phyloP scores from a whole-genome alignment of 768 basidiomycete genomes.

The Dendrothele bispora region DNA sequence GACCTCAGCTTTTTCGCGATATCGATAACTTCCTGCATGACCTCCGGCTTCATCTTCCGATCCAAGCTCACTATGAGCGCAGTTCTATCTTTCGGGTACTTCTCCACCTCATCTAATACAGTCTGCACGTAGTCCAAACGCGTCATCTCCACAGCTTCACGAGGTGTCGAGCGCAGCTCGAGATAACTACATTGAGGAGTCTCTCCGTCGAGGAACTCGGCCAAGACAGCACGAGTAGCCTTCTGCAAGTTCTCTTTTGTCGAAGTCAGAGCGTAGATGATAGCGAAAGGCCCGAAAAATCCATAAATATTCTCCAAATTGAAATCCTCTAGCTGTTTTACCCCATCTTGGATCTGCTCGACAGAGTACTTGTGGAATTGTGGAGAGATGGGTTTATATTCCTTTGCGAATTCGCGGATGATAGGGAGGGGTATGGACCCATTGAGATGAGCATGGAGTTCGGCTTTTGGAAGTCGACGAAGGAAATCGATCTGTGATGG shows the following conservation, averaged over 20 bases:
- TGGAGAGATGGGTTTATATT: conserved; percentile 24
- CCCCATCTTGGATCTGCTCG: conserved; percentile 26
- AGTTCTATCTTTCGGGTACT: conserved; percentile 48
- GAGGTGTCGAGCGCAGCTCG: conserved; percentile 83
- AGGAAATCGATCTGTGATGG: conserved; percentile 58
- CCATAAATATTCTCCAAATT: conserved; percentile 57
- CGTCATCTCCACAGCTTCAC: conserved; percentile 56
- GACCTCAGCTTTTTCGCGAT: conserved; percentile 54
- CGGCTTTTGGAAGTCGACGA: conserved; percentile 70
- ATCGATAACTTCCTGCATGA: conserved; percentile 54
- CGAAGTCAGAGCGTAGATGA: conserved; percentile 76
- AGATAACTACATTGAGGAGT: conserved; percentile 65
- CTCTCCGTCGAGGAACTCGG: conserved; percentile 52
- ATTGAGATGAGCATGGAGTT: conserved; percentile 85
- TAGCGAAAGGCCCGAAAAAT: conserved; percentile 75
- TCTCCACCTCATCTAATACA: conserved; percentile 65
- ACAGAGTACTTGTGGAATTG: conserved; percentile 8
- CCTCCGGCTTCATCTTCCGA: conserved; percentile 56
- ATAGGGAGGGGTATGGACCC: conserved; percentile 74
- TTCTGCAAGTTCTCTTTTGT: conserved; percentile 51
- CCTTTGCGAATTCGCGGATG: conserved; percentile 60
- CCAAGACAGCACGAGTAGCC: conserved; percentile 66
- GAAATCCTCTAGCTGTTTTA: conserved; percentile 43
- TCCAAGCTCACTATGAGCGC: conserved; percentile 79
- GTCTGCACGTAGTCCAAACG: conserved; percentile 59